phyloP scores from a whole-genome alignment of 163 green algal genomes.

The Chlamydomonas reinhardtii region DNA sequence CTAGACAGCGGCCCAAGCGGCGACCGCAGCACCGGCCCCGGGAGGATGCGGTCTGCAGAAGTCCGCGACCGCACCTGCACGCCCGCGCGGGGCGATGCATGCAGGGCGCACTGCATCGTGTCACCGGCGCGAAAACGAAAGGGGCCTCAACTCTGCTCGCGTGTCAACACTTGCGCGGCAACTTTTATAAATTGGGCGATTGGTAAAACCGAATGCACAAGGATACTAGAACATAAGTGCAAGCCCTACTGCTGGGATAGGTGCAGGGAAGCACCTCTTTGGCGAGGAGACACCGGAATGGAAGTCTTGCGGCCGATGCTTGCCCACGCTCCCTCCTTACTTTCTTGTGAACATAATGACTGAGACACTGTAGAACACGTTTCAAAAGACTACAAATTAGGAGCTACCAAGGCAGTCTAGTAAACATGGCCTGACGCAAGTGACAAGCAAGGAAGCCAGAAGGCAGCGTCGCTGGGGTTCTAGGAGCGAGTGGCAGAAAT shows the following conservation, averaged over 20 bases:
- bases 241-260: background rate
- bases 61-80: conserved; percentile 22
- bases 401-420: too few species aligned
- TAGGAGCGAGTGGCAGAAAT: background rate
- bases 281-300: too few species aligned
- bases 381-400: too few species aligned
- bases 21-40: background rate
- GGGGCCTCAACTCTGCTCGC: background rate
- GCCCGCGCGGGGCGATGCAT: conserved; percentile 1
- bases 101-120: conserved; percentile 19
- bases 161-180: background rate
- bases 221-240: background rate
- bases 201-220: background rate
- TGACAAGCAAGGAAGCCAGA: too few species aligned
- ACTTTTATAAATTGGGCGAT: background rate
- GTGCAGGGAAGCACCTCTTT: too few species aligned
- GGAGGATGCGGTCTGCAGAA: conserved; percentile 5
- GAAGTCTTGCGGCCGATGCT: too few species aligned
- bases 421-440: too few species aligned
- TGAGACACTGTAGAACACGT: too few species aligned
- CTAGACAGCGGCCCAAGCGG: background rate
- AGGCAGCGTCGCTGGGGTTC: too few species aligned
- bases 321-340: too few species aligned
- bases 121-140: background rate
- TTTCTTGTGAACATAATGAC: too few species aligned